Evolutionary conservation across 1,139 yeast genomes (phyloP).

Genomic region (Hansenula sp.): DNA sequence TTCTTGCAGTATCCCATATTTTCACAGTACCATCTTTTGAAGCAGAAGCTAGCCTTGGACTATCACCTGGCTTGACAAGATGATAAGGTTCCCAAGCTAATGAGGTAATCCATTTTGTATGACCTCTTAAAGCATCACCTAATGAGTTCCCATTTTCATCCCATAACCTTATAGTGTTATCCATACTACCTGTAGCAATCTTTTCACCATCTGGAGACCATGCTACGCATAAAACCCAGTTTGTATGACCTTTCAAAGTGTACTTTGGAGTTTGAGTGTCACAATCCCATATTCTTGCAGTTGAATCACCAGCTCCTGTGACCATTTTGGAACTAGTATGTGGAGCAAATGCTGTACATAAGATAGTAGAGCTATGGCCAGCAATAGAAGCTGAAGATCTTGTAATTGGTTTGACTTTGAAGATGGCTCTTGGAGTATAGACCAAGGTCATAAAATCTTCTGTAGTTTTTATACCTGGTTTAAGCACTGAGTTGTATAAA

Average conservation of each 20-base stretch:
- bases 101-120: slow-evolving; percentile 84
- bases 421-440: slow-evolving; percentile 92
- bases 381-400: slow-evolving; percentile 89
- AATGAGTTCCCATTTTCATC: slow-evolving; percentile 69
- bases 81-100: slow-evolving; percentile 95
- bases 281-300: slow-evolving; percentile 98
- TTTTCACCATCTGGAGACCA: slow-evolving; percentile 92
- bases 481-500: slow-evolving; percentile 71
- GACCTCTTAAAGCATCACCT: slow-evolving; percentile 78
- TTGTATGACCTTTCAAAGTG: slow-evolving; percentile 78
- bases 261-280: slow-evolving; percentile 87
- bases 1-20: slow-evolving; percentile 83
- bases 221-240: slow-evolving; percentile 92
- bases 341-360: slow-evolving; percentile 93
- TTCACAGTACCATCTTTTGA: slow-evolving; percentile 90
- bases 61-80: slow-evolving; percentile 56
- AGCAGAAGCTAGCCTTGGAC: slow-evolving; percentile 77
- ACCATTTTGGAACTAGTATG: slow-evolving; percentile 81
- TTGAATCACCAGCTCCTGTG: slow-evolving; percentile 95
- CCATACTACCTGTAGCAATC: slow-evolving; percentile 97
- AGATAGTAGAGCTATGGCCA: slow-evolving; percentile 92
- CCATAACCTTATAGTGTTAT: slow-evolving; percentile 85
- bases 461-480: slow-evolving; percentile 83
- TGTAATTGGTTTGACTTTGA: slow-evolving; percentile 88
- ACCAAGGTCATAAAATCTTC: slow-evolving; percentile 91